Evolutionary conservation across 116 monocot species (phyloP).

Genomic region (Cymodocea nodosa): DNA sequence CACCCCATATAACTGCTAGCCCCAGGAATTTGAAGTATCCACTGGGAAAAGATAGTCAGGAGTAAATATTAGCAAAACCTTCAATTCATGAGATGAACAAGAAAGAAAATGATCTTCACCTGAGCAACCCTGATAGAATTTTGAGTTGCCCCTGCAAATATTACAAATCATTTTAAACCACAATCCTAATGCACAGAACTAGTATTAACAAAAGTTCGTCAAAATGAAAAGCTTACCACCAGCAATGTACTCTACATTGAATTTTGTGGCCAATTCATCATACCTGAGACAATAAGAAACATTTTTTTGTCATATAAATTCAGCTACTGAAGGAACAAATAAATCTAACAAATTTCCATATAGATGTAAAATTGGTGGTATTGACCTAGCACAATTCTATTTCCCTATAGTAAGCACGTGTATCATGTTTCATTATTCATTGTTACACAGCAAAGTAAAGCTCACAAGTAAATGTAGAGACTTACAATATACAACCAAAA

Average conservation of each 20-base stretch:
- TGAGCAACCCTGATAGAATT: constrained; percentile 94
- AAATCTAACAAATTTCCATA: neutral
- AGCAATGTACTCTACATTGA: constrained; percentile 85
- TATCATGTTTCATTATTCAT: neutral
- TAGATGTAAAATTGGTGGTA: neutral
- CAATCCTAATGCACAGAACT: neutral
- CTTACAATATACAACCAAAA: too few relatives aligned
- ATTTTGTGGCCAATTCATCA: constrained; percentile 60
- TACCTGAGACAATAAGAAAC: constrained; percentile 31
- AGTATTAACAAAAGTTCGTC: neutral
- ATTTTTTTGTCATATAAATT: too few relatives aligned
- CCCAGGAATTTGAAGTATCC: constrained; percentile 95
- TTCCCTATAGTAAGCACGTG: neutral
- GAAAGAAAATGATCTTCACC: constrained; percentile 20
- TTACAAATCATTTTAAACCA: neutral
- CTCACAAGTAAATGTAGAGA: neutral
- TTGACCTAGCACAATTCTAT: neutral
- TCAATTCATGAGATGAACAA: neutral
- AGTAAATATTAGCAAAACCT: neutral
- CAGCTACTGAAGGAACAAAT: neutral
- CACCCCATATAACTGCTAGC: constrained; percentile 92
- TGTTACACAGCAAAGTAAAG: neutral
- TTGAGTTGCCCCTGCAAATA: constrained; percentile 73
- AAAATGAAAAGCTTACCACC: constrained; percentile 49
- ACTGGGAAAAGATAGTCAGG: constrained; percentile 30